Base-by-base conservation (phyloP, 768 basidiomycete genomes). In the Xerocomus spinulosus region DNA sequence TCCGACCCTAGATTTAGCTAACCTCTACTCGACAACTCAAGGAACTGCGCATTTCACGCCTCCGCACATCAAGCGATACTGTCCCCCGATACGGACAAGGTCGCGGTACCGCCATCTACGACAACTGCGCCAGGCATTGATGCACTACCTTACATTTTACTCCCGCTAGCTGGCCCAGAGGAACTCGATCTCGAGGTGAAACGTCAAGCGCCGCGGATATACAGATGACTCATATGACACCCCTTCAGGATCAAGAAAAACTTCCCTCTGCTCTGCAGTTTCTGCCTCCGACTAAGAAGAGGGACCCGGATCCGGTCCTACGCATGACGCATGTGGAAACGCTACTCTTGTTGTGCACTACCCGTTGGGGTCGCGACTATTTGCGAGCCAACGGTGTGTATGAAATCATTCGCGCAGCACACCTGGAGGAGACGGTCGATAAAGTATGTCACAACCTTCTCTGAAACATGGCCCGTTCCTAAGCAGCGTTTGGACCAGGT, bases 161-260 rank as follows among this genome's bases (percentile, higher is more conserved):
- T 94, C 1, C 95, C 96, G 0, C 73, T 99, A 2, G 92, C 95
- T 34, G 94, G 95, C 6, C 87, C 92, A 1, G 96, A 98, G 67
- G 96, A 98, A 67, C 84, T 90, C 50, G 93, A 96, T 48, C 74
- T 95, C 1, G 94, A 97, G 52, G 91, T 90, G 55, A 44, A 73
- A 46, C 20, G 39, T 43, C 5, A 28, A 28, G 26, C 26, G 26
- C 33, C n/a, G n/a, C n/a, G n/a, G n/a, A n/a, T n/a, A n/a, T n/a
- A n/a, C n/a, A n/a, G n/a, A n/a, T 26, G 14, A 18, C 32, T 32
- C 44, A 46, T 32, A 51, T 43, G 8, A 4, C n/a, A 3, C n/a
- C 14, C 41, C 21, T 44, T 25, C 59, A 95, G 87, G 90, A 91
- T 34, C 87, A 92, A 72, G 96, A 99, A 55, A 82, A 81, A 35